Evolutionary conservation across 2,329 filamentous ascomycete genomes (phyloP).

Genomic region (Neofusicoccum sp.): DNA sequence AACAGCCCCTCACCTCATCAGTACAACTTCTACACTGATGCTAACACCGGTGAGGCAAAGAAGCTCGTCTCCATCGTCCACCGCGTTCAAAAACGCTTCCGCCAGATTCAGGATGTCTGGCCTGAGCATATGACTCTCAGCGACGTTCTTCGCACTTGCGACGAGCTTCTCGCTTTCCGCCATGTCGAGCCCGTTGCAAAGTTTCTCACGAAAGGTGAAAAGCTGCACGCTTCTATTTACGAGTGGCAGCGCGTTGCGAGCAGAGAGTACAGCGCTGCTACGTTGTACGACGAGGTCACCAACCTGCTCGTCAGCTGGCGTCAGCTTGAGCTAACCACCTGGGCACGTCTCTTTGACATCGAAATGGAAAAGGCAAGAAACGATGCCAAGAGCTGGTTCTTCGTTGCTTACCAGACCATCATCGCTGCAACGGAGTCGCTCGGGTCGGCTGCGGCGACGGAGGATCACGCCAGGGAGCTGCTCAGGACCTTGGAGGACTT

Average conservation of each 20-base stretch:
- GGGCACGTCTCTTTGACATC: conserved; percentile 83
- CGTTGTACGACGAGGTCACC: conserved; percentile 75
- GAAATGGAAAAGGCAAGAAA: conserved; percentile 74
- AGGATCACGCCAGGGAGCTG: conserved; percentile 64
- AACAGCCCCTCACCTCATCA: conserved; percentile 30
- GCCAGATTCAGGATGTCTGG: conserved; percentile 62
- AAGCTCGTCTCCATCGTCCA: conserved; percentile 69
- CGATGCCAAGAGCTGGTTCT: conserved; percentile 91
- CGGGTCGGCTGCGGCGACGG: conserved; percentile 56
- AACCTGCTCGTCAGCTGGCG: conserved; percentile 84
- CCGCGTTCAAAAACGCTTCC: conserved; percentile 69
- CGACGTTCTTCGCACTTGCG: conserved; percentile 74
- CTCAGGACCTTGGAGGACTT: conserved; percentile 77
- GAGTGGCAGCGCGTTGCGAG: conserved; percentile 96
- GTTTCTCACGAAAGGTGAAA: conserved; percentile 81
- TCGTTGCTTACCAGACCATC: conserved; percentile 87
- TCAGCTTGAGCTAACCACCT: conserved; percentile 85
- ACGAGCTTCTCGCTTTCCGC: conserved; percentile 70
- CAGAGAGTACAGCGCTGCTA: conserved; percentile 67
- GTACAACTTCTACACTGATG: conserved; percentile 89
- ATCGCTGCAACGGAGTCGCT: conserved; percentile 72
- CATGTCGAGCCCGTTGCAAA: conserved; percentile 83
- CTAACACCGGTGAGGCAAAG: conserved; percentile 73
- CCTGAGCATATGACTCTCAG: conserved; percentile 74
- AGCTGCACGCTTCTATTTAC: conserved; percentile 78